phyloP scores from a whole-genome alignment of 257 asterid genomes.

The Plectranthus barbatus region DNA sequence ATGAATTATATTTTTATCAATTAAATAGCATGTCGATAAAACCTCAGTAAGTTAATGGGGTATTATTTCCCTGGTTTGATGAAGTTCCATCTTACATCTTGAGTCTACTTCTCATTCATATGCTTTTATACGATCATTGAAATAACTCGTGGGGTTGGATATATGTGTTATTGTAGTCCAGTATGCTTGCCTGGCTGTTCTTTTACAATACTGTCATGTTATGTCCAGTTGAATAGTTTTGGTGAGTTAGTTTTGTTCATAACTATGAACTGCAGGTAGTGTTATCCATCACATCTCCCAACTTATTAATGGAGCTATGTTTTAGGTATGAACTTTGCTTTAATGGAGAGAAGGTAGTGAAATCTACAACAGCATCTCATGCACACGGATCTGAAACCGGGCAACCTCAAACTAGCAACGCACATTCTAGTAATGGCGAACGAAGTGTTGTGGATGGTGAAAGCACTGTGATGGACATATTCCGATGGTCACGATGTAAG shows the following conservation, averaged over 20 bases:
- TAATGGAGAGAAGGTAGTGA: constrained; percentile 64
- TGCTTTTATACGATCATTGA: not conserved
- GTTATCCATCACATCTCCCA: not conserved
- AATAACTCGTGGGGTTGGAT: not conserved
- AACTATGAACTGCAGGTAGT: not conserved
- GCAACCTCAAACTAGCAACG: constrained; percentile 34
- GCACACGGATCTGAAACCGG: constrained; percentile 52
- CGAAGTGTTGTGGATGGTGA: constrained; percentile 52
- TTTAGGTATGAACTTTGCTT: constrained; percentile 90
- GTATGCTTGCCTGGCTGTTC: not conserved
- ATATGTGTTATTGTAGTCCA: not conserved
- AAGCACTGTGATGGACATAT: constrained; percentile 47
- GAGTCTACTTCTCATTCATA: too few species aligned
- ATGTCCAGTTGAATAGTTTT: not conserved
- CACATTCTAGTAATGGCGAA: constrained; percentile 46
- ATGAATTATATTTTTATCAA: not conserved
- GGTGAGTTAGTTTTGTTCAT: not conserved
- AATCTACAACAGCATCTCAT: constrained; percentile 35
- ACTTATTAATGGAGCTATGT: constrained; percentile 14
- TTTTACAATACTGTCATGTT: not conserved
- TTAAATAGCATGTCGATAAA: too few species aligned
- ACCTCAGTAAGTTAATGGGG: too few species aligned
- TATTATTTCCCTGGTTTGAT: too few species aligned
- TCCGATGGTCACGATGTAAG: constrained; percentile 83
- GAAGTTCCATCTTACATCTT: too few species aligned